A percentile compares a stretch with the other conserved stretches of the same genome.
phyloP scores from a whole-genome alignment of 306 rosid species.

The Cucurbita maxima region DNA sequence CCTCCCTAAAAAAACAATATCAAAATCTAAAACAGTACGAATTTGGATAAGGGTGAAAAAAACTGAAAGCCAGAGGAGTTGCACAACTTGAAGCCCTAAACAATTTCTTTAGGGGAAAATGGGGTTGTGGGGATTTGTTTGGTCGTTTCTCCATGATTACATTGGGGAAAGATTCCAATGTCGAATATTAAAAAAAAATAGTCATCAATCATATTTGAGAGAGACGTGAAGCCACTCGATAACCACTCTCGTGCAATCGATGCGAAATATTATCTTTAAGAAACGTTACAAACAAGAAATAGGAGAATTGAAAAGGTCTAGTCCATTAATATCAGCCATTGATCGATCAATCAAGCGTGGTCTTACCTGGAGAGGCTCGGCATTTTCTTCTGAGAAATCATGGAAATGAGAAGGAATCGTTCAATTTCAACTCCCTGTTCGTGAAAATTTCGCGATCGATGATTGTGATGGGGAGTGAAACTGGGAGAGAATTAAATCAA shows the following conservation, averaged over 20 bases:
- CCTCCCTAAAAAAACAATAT: background rate
- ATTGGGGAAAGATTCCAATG: background rate
- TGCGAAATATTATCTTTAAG: background rate
- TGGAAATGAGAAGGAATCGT: background rate
- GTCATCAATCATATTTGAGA: background rate
- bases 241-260: background rate
- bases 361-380: background rate
- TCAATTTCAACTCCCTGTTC: background rate
- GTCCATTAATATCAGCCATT: background rate
- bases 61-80: background rate
- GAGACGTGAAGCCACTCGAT: background rate
- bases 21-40: background rate
- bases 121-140: background rate
- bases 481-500: background rate
- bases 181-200: background rate
- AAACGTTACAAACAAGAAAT: background rate
- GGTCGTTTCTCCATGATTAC: background rate
- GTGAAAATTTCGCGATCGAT: background rate
- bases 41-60: background rate
- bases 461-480: background rate
- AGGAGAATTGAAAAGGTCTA: background rate
- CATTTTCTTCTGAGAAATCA: background rate
- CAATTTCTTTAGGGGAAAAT: background rate
- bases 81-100: background rate
- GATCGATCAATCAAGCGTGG: background rate